Evolutionary conservation across 2,329 filamentous ascomycete genomes (phyloP).

Genomic region (Coniochaeta pulveracea): DNA sequence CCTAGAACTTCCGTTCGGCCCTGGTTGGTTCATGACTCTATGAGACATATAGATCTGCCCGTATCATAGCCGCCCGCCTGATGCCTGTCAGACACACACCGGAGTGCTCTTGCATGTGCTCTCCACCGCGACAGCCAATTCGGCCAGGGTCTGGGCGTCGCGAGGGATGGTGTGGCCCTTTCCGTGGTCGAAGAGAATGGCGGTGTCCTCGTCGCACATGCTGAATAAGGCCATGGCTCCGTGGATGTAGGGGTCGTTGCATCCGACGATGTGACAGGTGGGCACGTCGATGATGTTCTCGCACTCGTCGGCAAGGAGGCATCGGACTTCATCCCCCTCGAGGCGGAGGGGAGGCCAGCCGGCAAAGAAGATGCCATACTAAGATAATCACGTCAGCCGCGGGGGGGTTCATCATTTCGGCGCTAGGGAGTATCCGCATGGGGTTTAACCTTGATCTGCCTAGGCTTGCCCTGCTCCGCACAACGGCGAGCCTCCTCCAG

Average conservation of each 20-base stretch:
- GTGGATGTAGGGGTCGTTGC: conserved; percentile 25
- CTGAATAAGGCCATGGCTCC: conserved; percentile 27
- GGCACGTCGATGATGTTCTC: conserved; percentile 26
- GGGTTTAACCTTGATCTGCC: conserved; percentile 21
- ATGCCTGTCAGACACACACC: neutral
- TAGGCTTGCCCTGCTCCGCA: conserved; percentile 17
- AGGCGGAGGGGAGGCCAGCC: conserved; percentile 28
- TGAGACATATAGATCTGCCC: too few relatives aligned
- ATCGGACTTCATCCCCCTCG: conserved; percentile 16
- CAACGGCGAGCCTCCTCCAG: conserved; percentile 7
- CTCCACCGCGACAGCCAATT: neutral
- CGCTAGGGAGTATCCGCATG: conserved; percentile 1
- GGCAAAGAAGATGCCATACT: conserved; percentile 29
- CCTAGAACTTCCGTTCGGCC: too few relatives aligned
- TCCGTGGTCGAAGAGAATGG: conserved; percentile 29
- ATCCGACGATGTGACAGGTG: conserved; percentile 27
- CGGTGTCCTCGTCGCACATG: conserved; percentile 27
- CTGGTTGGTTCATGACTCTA: too few relatives aligned
- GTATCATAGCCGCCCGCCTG: too few relatives aligned
- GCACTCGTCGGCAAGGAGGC: conserved; percentile 23
- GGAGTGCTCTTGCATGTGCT: neutral
- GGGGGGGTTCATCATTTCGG: conserved; percentile 22
- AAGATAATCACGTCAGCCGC: neutral
- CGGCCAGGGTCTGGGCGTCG: conserved; percentile 5
- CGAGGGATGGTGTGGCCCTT: conserved; percentile 29